These are phyloP conservation scores for Irpex sp. DNA, from an alignment of 1,284 basidiomycete species.

Conservation along the genomic window DNA sequence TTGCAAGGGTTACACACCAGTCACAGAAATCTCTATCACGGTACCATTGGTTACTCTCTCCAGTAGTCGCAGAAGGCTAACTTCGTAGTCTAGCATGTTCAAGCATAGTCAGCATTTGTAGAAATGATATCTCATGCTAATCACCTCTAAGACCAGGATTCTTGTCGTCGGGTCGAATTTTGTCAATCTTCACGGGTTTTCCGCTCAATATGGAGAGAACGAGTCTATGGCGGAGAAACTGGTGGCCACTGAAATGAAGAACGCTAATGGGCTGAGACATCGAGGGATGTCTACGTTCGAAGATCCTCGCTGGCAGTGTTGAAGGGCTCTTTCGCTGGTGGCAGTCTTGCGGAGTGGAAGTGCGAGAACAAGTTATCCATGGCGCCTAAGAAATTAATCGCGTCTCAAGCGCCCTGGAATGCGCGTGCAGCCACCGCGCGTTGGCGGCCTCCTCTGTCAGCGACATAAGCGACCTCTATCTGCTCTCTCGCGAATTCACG, in stretches of 20 bases:
- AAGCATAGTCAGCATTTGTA: constrained; percentile 1
- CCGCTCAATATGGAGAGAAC: constrained; percentile 88
- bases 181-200: constrained; percentile 82
- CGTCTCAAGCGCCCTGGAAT: not conserved
- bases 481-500: not conserved
- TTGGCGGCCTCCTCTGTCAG: constrained; percentile 1
- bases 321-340: not conserved
- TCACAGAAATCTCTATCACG: constrained; percentile 94
- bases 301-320: not conserved
- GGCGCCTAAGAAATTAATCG: constrained; percentile 31
- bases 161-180: constrained; percentile 88
- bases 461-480: not conserved
- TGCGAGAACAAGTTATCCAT: constrained; percentile 1
- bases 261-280: constrained; percentile 42
- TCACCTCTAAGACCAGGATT: constrained; percentile 89
- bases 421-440: not conserved
- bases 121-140: constrained; percentile 10
- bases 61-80: constrained; percentile 84
- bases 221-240: constrained; percentile 82
- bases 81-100: constrained; percentile 75
- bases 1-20: constrained; percentile 52
- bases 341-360: not conserved
- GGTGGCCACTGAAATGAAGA: constrained; percentile 74
- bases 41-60: constrained; percentile 96
- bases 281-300: not conserved